Percentiles rank a stretch among this genome's conserved stretches.
phyloP scores from a whole-genome alignment of 2,329 filamentous ascomycete species.

The Trematosphaeria pertusa region DNA sequence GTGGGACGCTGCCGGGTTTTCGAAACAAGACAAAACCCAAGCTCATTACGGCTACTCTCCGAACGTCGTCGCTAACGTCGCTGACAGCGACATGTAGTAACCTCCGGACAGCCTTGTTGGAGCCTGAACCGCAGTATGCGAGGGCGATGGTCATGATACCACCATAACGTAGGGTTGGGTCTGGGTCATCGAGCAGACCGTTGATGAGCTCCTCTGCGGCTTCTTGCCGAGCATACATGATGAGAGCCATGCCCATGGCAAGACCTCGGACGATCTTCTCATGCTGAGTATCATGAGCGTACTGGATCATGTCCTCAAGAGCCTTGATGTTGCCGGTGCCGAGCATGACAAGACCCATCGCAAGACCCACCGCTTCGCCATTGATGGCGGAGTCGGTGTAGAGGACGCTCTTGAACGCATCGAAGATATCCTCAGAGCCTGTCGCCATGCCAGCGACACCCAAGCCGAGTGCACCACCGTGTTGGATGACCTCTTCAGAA shows the following conservation, averaged over 20 bases:
- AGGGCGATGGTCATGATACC: conserved; percentile 99
- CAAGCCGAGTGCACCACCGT: conserved; percentile 91
- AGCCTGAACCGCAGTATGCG: conserved; percentile 95
- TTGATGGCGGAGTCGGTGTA: conserved; percentile 96
- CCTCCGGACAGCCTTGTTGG: conserved; percentile 98
- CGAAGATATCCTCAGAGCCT: conserved; percentile 87
- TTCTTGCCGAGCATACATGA: conserved; percentile 97
- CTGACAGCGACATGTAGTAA: conserved; percentile 95
- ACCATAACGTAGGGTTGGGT: conserved; percentile 92
- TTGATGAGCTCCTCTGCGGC: conserved; percentile 94
- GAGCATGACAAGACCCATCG: conserved; percentile 98
- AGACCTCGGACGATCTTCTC: conserved; percentile 98
- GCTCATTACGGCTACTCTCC: conserved; percentile 95
- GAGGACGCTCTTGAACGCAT: conserved; percentile 85
- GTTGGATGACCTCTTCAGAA: conserved; percentile 92
- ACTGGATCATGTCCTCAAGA: conserved; percentile 95
- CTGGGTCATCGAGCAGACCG: conserved; percentile 88
- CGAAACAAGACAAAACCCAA: conserved; percentile 98
- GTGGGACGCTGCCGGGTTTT: conserved; percentile 94
- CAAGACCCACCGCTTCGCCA: conserved; percentile 91
- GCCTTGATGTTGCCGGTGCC: conserved; percentile 96
- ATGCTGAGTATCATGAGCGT: conserved; percentile 96
- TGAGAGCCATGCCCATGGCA: conserved; percentile 94
- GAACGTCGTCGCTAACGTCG: conserved; percentile 97
- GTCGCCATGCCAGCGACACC: conserved; percentile 98